Evolutionary conservation across 148 eudicot species (phyloP).

Genomic region (Cornus controversa): DNA sequence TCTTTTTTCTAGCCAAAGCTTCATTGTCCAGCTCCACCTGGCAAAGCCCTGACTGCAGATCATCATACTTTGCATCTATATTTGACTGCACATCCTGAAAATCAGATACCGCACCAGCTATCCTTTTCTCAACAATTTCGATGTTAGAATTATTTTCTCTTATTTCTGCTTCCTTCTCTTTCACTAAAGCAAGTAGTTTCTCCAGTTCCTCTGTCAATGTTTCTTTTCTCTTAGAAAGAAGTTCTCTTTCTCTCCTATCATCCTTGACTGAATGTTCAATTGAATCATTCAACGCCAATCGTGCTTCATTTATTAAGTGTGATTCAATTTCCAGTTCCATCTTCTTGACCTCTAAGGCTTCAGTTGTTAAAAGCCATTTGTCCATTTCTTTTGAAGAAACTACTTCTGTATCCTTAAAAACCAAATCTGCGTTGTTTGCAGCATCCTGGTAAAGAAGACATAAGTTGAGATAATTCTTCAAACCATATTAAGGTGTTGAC

Average conservation of each 20-base stretch:
- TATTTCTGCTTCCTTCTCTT: conserved; percentile 69
- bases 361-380: conserved; percentile 50
- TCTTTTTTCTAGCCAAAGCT: conserved; percentile 46
- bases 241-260: conserved; percentile 57
- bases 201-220: conserved; percentile 52
- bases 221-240: conserved; percentile 45
- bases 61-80: conserved; percentile 34
- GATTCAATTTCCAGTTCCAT: conserved; percentile 63
- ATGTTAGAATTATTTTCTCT: conserved; percentile 52
- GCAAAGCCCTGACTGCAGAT: conserved; percentile 42
- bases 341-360: conserved; percentile 58
- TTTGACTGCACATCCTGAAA: conserved; percentile 50
- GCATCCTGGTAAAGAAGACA: conserved; percentile 42
- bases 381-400: conserved; percentile 46
- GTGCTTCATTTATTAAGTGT: conserved; percentile 47
- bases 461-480: background rate
- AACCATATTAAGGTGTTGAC: background rate
- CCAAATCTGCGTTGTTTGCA: conserved; percentile 41
- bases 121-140: conserved; percentile 60
- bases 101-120: conserved; percentile 50
- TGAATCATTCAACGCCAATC: conserved; percentile 39
- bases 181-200: conserved; percentile 57
- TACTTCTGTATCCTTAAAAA: conserved; percentile 42
- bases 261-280: conserved; percentile 48
- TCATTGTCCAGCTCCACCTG: conserved; percentile 46